phyloP scores from a whole-genome alignment of 345 rosid genomes.

The Hibiscus trionum region DNA sequence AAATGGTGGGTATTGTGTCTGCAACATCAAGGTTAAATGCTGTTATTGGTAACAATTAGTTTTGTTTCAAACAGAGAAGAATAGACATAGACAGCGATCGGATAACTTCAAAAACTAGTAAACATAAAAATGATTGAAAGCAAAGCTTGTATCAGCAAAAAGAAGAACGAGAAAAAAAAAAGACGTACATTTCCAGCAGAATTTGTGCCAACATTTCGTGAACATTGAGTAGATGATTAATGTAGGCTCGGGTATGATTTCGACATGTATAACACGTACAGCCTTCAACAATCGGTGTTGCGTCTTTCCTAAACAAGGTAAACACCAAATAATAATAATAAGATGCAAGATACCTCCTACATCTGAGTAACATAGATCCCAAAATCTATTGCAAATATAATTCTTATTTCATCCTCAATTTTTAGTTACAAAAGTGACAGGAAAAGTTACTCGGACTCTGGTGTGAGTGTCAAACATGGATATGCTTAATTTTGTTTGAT shows the following conservation, averaged over 20 bases:
- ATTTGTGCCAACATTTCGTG: constrained; percentile 76
- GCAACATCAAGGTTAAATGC: constrained; percentile 15
- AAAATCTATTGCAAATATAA: background rate
- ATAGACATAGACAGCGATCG: background rate
- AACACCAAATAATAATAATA: background rate
- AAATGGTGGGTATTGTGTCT: constrained; percentile 75
- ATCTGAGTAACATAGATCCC: background rate
- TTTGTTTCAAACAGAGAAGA: background rate
- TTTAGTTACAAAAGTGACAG: background rate
- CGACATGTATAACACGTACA: constrained; percentile 64
- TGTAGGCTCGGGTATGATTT: constrained; percentile 68
- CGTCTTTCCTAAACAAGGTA: constrained; percentile 40
- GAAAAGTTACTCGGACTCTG: background rate
- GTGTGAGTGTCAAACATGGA: background rate
- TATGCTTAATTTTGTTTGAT: background rate
- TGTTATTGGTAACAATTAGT: background rate
- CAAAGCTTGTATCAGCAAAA: background rate
- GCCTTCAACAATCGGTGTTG: constrained; percentile 39
- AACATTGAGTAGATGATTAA: constrained; percentile 67
- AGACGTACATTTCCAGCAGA: constrained; percentile 53
- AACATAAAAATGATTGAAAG: background rate
- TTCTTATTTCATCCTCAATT: background rate
- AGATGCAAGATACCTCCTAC: background rate
- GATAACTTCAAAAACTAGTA: background rate
- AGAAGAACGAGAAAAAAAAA: constrained; percentile 1